phyloP scores from a whole-genome alignment of 2,329 filamentous ascomycete species.

The Colletotrichum chrysophilum region DNA sequence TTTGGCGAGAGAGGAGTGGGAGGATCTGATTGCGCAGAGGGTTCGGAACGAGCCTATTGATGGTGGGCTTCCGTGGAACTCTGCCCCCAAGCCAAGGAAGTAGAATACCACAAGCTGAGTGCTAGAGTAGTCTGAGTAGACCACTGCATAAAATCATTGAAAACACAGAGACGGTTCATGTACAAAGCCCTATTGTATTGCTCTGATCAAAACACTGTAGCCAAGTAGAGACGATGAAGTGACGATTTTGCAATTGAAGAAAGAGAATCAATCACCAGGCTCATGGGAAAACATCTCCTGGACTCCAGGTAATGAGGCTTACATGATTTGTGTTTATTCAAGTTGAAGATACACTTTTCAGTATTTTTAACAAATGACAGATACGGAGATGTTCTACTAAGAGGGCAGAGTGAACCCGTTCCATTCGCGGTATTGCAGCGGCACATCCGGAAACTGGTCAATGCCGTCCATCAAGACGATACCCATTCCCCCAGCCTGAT shows the following conservation, averaged over 20 bases:
- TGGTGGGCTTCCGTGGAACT: neutral
- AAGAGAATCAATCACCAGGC: neutral
- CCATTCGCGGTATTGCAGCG: neutral
- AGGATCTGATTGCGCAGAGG: neutral
- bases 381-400: neutral
- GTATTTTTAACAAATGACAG: too few relatives aligned
- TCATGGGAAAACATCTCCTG: neutral
- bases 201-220: neutral
- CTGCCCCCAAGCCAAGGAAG: neutral
- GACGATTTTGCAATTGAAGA: too few relatives aligned
- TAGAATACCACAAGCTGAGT: neutral
- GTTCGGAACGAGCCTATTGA: neutral
- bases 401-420: neutral
- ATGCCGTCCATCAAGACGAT: conserved; percentile 52
- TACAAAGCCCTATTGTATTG: fast-evolving
- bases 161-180: fast-evolving
- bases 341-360: neutral
- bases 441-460: conserved; percentile 30
- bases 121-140: too few relatives aligned
- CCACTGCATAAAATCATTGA: neutral
- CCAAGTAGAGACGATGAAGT: too few relatives aligned
- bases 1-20: neutral
- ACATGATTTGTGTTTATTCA: too few relatives aligned
- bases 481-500: conserved; percentile 52
- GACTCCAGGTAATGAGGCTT: too few relatives aligned